A percentile compares a stretch with the other conserved stretches of the same genome.
These are phyloP conservation scores for Beta macrorhiza DNA, from an alignment of 179 eudicot species.

Conservation along the genomic window DNA sequence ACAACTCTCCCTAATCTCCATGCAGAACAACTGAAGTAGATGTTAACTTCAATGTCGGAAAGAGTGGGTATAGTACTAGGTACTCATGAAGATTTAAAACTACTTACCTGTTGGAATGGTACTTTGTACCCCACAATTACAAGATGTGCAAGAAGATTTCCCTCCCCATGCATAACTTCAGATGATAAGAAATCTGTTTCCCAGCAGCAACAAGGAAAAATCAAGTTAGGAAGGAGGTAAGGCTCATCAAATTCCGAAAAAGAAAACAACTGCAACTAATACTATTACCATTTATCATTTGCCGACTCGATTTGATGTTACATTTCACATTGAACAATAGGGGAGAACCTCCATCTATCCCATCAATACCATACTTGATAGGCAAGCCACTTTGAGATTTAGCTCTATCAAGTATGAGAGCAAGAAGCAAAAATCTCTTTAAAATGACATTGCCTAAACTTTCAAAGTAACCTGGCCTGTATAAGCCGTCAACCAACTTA, in stretches of 20 bases:
- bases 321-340: conserved; percentile 65
- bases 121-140: conserved; percentile 85
- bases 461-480: conserved; percentile 93
- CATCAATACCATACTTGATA: conserved; percentile 89
- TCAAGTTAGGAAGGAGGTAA: conserved; percentile 15
- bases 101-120: conserved; percentile 71
- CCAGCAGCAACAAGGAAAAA: conserved; percentile 16
- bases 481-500: conserved; percentile 87
- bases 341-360: conserved; percentile 96
- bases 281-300: conserved; percentile 65
- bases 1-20: too few relatives aligned
- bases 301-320: conserved; percentile 67
- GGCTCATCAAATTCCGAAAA: conserved; percentile 10
- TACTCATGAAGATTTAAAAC: neutral
- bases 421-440: conserved; percentile 88
- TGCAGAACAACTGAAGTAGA: too few relatives aligned
- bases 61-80: neutral
- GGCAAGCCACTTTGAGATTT: conserved; percentile 78
- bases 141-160: conserved; percentile 87
- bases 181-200: conserved; percentile 68
- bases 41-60: too few relatives aligned
- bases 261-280: neutral
- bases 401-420: conserved; percentile 77
- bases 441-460: conserved; percentile 66
- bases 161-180: conserved; percentile 97